Evolutionary conservation across 345 rosid species (phyloP), one percentile per base, ranked within the genome.

Genomic region (Carallia pectinifolia): DNA sequence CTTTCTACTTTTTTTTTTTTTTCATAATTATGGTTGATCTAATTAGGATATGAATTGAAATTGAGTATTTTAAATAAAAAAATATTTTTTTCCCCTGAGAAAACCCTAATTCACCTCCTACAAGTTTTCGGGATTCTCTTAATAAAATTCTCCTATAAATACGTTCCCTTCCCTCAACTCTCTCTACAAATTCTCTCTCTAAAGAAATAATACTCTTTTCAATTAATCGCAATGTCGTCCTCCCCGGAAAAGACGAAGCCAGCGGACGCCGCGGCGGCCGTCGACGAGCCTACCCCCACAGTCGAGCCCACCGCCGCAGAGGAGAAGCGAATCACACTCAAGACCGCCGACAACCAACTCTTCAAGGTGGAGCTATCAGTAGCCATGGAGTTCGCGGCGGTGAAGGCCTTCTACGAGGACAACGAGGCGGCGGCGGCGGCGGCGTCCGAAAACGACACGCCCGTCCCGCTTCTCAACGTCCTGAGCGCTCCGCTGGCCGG

Each of bases 381-480:
- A n/a, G 84, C 77, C 1, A 77, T 72, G 81, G 71, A 81, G 40
- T 53, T 74, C 36, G 77, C 38, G 30, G 61, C 71, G 1, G 75
- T 77, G 47, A 81, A 70, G 52, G 39, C 71, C n/a, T 76, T 72
- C 69, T 70, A 75, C 59, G 82, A 69, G 37, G 79, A 74, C 33
- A 39, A 37, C 17, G 75, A 66, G 71, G 61, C 64, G 23, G 23
- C 1, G 1, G 37, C 13, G 67, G 66, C 53, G 39, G 17, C 2
- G 2, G 33, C 15, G 2, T 53, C 37, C 3, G 16, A 36, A 3
- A 16, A 15, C 10, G 56, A 19, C 18, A 53, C 53, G 13, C 75
- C 59, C 29, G 44, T 80, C 18, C 80, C 80, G 6, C 67, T 81
- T 50, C 82, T 72, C 16, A 81, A 73, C 69, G 85, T 79, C n/a